Conservation (phyloP, 805 yeast species). For the Lipomyces yamadae region DNA sequence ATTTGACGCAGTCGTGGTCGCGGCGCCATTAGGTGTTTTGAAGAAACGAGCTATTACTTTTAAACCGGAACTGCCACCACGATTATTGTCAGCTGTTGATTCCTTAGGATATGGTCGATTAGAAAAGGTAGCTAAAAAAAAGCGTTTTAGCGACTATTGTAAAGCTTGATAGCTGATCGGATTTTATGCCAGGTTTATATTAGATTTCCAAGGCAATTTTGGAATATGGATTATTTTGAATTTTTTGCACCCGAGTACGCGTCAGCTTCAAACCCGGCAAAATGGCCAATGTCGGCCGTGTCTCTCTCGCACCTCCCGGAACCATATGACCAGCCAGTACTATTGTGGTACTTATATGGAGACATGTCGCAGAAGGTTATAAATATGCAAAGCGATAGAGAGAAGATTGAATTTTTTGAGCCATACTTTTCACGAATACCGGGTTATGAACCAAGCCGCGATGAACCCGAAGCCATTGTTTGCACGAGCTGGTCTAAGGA, state of each 20-base stretch:
- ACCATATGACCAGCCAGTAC: conserved; percentile 36
- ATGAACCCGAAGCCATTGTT: conserved; percentile 31
- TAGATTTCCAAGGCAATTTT: conserved; percentile 42
- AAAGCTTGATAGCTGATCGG: not conserved
- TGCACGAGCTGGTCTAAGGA: conserved; percentile 43
- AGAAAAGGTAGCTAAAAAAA: conserved; percentile 38
- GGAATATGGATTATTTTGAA: conserved; percentile 42
- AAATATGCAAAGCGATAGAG: conserved; percentile 33
- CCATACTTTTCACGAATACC: conserved; percentile 36
- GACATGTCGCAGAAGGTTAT: conserved; percentile 36
- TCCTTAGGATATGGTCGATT: conserved; percentile 41
- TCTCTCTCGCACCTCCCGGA: conserved; percentile 31
- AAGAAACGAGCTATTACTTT: conserved; percentile 38
- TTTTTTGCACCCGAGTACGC: conserved; percentile 35
- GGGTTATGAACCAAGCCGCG: conserved; percentile 26
- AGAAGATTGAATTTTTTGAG: conserved; percentile 37
- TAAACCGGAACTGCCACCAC: conserved; percentile 39
- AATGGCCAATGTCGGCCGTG: conserved; percentile 27
- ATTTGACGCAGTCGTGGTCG: conserved; percentile 42
- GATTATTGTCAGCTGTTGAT: conserved; percentile 33
- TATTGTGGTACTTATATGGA: conserved; percentile 40
- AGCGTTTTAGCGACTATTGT: not conserved
- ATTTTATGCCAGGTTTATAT: conserved; percentile 38
- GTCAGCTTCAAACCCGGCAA: conserved; percentile 9
- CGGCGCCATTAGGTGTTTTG: conserved; percentile 44